phyloP scores from a whole-genome alignment of 768 basidiomycete species.

The Trametes punicea region DNA sequence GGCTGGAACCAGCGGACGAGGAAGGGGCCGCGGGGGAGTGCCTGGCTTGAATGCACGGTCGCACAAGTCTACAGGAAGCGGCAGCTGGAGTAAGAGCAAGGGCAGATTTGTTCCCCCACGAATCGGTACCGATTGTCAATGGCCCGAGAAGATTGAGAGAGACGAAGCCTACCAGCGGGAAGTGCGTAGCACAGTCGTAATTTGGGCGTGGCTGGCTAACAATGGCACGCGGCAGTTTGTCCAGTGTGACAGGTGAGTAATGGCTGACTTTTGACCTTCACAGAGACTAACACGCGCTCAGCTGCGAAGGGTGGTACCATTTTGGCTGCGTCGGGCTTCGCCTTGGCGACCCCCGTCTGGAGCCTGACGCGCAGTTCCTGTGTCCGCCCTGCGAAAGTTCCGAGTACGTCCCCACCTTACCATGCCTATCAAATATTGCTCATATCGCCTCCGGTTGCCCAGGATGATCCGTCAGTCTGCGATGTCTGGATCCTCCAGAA shows the following conservation, averaged over 20 bases:
- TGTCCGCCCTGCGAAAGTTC: slow-evolving; percentile 24
- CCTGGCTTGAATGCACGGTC: background rate
- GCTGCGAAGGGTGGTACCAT: slow-evolving; percentile 25
- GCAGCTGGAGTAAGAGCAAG: background rate
- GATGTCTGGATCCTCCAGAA: no score
- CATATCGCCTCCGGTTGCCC: background rate
- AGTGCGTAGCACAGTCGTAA: background rate
- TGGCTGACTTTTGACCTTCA: background rate
- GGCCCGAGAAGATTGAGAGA: slow-evolving; percentile 16
- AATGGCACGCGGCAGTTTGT: slow-evolving; percentile 8
- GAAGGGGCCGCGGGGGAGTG: background rate
- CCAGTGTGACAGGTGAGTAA: slow-evolving; percentile 16
- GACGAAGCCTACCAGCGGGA: slow-evolving; percentile 17
- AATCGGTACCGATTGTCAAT: slow-evolving; percentile 14
- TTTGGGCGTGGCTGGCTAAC: background rate
- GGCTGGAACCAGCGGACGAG: background rate
- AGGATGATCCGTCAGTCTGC: slow-evolving; percentile 3
- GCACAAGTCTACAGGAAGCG: background rate
- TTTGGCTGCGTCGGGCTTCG: slow-evolving; percentile 23
- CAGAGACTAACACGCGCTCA: background rate
- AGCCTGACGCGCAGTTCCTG: slow-evolving; percentile 14
- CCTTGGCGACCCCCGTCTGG: slow-evolving; percentile 18
- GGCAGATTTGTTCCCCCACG: slow-evolving; percentile 10
- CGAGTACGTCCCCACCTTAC: slow-evolving; percentile 10
- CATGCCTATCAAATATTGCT: background rate